Conservation (phyloP, 371 early-diverging fungal genomes). For the Circinella minor region DNA sequence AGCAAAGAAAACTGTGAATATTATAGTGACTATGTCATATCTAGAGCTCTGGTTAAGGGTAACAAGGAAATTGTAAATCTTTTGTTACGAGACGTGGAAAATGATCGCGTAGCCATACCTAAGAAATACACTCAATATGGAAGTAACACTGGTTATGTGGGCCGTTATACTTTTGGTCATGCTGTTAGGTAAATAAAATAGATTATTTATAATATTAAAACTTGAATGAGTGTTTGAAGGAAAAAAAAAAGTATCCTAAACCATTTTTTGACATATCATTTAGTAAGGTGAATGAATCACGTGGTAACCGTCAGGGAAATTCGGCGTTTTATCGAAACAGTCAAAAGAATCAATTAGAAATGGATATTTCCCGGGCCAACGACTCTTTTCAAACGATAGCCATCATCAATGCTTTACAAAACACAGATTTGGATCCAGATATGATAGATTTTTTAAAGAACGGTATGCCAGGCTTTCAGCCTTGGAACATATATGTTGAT, state of each 20-base stretch:
- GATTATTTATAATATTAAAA: background rate
- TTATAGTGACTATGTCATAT: conserved; percentile 21
- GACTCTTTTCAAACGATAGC: background rate
- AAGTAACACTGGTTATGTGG: conserved; percentile 45
- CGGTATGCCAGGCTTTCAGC: background rate
- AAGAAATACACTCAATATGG: conserved; percentile 22
- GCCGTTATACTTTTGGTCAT: conserved; percentile 44
- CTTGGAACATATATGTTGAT: background rate
- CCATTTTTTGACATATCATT: background rate
- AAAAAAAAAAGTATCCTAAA: background rate
- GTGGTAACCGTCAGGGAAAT: conserved; percentile 68
- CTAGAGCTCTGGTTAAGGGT: conserved; percentile 29
- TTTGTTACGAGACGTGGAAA: conserved; percentile 7
- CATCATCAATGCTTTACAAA: background rate
- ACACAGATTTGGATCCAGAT: background rate
- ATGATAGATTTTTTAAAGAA: conserved; percentile 10
- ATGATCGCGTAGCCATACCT: conserved; percentile 25
- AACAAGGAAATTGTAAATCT: conserved; percentile 28
- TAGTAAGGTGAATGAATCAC: conserved; percentile 62
- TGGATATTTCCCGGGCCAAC: conserved; percentile 16
- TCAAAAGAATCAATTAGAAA: conserved; percentile 14
- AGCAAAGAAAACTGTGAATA: conserved; percentile 21
- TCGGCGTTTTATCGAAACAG: conserved; percentile 47
- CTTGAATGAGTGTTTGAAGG: background rate
- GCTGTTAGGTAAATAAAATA: conserved; percentile 22